Evolutionary conservation across 2,329 filamentous ascomycete species (phyloP), one percentile per base, ranked within the genome.

Genomic region (Phialocephala sp.): DNA sequence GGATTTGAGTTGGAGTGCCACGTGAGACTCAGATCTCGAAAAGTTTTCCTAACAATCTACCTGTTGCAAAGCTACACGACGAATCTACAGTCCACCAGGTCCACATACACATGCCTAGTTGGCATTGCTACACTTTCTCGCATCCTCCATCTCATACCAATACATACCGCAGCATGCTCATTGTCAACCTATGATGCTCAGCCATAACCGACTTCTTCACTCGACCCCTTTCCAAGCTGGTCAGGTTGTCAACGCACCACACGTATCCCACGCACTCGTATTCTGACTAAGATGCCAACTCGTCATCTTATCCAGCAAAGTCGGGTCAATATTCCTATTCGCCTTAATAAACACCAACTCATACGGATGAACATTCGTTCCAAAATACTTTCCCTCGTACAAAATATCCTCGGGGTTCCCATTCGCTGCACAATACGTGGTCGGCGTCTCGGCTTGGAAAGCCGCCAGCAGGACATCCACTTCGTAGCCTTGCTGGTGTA

Each of bases 231-330:
- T 43, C 41, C 41, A 18, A 18, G 41, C 15, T 18, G 8, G 15
- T 43, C n/a, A 45, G 18, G 43, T 32, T 3, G 27, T 3, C 27
- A 32, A 50, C 41, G 32, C 24, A 6, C 55, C 37, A 56, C 63
- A 65, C 1, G 52, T 56, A 45, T 74, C 69, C 50, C 70, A 73
- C 45, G 67, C 73, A 32, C 65, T 71, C 64, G 71, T 73, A 8
- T 62, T 68, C 47, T 66, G 54, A 15, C 45, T 58, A 50, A 67
- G 67, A 8, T 62, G 60, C 72, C 72, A 74, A 62, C 69, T 65
- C 5, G 69, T 72, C 59, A 72, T 57, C 37, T 52, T 52, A 47
- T 68, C 70, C 9, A 68, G 68, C 72, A 60, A 69, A 66, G 36
- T 69, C 69, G 20, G 60, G 59, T 12, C 65, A 15, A 68, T 65